Base-by-base conservation (phyloP, 805 yeast genomes). In the Monosporozyma yasuniensis region DNA sequence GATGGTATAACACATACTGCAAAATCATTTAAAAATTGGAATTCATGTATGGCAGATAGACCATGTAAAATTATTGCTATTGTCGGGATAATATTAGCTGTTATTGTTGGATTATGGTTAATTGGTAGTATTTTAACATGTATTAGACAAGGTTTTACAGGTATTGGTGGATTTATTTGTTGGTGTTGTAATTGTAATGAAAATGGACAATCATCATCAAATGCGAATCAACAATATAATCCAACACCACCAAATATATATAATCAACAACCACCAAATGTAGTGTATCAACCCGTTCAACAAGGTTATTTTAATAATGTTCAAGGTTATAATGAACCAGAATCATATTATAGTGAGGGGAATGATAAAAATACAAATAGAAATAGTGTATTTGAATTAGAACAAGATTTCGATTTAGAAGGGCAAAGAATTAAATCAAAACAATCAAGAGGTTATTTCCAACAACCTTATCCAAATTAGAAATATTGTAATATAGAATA, bases 21-120 rank as follows among this genome's bases (percentile, higher is more conserved):
- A 5, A 56, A 71, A 27, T 65, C 84, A 5, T 83, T 83, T 71
- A 77, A 72, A 59, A 56, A 64, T 48, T 86, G 95, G 93, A 79
- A 82, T 60, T 77, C 86, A 2, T 87, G 95, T 67, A 85, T 84
- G 91, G 83, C 75, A 60, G 83, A 84, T 64, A 80, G 69, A 43
- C 72, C 81, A 44, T 87, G 95, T 66, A 87, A 86, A 61, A 78
- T 85, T 50, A 77, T 83, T 19, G 90, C 86, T 3, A 85, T 86
- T 42, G 86, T 84, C 12, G 83, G 85, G 2, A 82, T 85, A 3
- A 78, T 71, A 0, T 59, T 87, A 11, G 91, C 81, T 0, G 71
- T 63, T 0, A 56, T 86, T 2, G 51, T 84, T 0, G 67, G 64
- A 0, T 47, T 84, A 5, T 82, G 89, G 84, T 51, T 84, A 3